Base-by-base conservation (phyloP, 176 grass and related monocot genomes). In the Musa troglodytarum region DNA sequence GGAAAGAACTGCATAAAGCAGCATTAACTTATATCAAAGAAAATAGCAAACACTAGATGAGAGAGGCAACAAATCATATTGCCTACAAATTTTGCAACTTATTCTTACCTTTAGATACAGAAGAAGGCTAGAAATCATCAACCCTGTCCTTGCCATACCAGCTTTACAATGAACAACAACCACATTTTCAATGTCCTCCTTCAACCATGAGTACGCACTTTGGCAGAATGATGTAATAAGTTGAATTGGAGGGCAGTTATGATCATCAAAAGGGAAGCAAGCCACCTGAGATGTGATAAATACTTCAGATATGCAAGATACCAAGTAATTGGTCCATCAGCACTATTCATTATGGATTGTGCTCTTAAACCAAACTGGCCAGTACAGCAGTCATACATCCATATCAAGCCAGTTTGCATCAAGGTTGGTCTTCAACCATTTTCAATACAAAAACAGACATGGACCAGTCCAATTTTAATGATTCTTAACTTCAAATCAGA, bases 111-210 rank as follows among this genome's bases (percentile, higher is more conserved):
- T 99, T 75, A 99, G 82, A 68, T 92, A 92, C 49, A 99, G 62
- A 56, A 95, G 85, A 85, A 92, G 91, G 81, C 96, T 99, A 19
- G 96, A 95, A 72, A 99, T 99, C 91, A 99, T 95, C 77, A 99
- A 85, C 20, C 96, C 96, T 82, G 96, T 99, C 49, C 95, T 83
- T 50, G 95, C 95, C 83, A 89, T 99, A 59, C 95, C 95, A 74
- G 95, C 95, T 87, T 99, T 99, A 83, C 95, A 99, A 81, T 99
- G 95, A 74, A 99, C 85, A 71, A 94, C 95, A 67, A 94, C 95
- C 50, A 99, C 91, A 81, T 94, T 99, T 82, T 99, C 95, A 82
- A 99, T 99, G 83, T 99, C 95, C 79, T 99, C 91, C 78, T 94
- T 99, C 82, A 99, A 75, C 95, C 95, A 99, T 71, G 95, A 91